phyloP scores from a whole-genome alignment of 2,329 filamentous ascomycete genomes.

The Xylaria sp. region DNA sequence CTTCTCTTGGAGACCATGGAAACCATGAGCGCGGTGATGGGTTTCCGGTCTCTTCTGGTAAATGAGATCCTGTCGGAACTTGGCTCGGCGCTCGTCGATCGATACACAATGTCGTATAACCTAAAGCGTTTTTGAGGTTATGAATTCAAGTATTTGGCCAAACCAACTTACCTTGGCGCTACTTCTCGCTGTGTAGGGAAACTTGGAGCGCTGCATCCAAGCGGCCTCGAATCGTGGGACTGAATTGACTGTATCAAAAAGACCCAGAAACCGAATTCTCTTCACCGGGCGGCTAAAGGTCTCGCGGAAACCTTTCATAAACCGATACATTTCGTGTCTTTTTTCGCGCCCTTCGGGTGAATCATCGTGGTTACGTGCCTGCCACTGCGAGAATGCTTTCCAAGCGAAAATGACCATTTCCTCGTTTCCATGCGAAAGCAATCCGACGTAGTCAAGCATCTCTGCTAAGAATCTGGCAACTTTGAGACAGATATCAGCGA shows the following conservation, averaged over 20 bases:
- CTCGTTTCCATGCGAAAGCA: slow-evolving; percentile 82
- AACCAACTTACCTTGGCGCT: slow-evolving; percentile 50
- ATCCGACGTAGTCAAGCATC: slow-evolving; percentile 83
- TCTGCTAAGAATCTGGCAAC: slow-evolving; percentile 78
- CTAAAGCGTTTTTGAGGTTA: slow-evolving; percentile 24
- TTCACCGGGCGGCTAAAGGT: slow-evolving; percentile 79
- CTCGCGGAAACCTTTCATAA: slow-evolving; percentile 80
- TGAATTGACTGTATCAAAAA: slow-evolving; percentile 84
- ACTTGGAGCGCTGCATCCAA: slow-evolving; percentile 81
- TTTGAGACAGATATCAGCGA: slow-evolving; percentile 13
- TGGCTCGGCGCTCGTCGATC: slow-evolving; percentile 73
- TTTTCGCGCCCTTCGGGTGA: slow-evolving; percentile 53
- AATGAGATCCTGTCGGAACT: slow-evolving; percentile 74
- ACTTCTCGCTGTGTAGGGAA: slow-evolving; percentile 68
- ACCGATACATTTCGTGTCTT: slow-evolving; percentile 69
- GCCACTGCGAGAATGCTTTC: slow-evolving; percentile 80
- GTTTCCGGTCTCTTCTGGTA: slow-evolving; percentile 51
- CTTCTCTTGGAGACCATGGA: slow-evolving; percentile 42
- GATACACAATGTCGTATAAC: slow-evolving; percentile 73
- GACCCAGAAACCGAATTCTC: slow-evolving; percentile 75
- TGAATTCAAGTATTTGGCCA: neutral
- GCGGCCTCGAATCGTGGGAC: slow-evolving; percentile 77
- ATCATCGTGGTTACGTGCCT: slow-evolving; percentile 57
- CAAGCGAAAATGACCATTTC: slow-evolving; percentile 85
- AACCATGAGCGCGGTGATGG: slow-evolving; percentile 28